These are phyloP conservation scores for Sarocladium kiliense DNA, from an alignment of 2,329 filamentous ascomycete genomes.

Conservation along the genomic window DNA sequence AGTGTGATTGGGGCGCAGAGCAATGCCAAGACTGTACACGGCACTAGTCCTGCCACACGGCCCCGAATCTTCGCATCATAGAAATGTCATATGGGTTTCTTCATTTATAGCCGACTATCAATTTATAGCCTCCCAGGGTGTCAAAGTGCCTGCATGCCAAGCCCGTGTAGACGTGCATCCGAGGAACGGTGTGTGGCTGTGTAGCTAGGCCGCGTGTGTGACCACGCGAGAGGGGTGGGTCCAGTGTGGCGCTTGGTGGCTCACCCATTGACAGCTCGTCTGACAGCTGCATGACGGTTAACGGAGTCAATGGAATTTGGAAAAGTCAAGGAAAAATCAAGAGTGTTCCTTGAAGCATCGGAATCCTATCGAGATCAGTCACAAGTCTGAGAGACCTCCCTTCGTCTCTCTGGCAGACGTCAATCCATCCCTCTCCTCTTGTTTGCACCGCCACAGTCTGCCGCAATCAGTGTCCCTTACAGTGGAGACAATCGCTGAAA, in stretches of 20 bases:
- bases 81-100: not conserved
- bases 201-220: not conserved
- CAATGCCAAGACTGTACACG: not conserved
- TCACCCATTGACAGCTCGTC: not conserved
- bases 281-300: not conserved
- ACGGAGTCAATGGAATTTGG: not conserved
- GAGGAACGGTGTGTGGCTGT: not conserved
- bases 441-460: slow-evolving; percentile 1
- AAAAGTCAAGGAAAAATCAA: not conserved
- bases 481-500: not conserved
- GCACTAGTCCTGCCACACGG: not conserved
- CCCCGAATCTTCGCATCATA: not conserved
- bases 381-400: not conserved
- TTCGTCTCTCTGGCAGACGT: too few relatives aligned
- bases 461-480: not conserved
- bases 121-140: too few relatives aligned
- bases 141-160: not conserved
- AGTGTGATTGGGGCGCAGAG: not conserved
- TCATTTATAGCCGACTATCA: too few relatives aligned
- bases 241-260: not conserved
- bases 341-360: not conserved
- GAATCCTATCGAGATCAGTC: not conserved
- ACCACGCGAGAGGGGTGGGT: not conserved
- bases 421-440: not conserved
- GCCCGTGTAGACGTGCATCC: not conserved